Evolutionary conservation across 1,139 yeast species (phyloP).

Genomic region (Hansenula lynferdii): DNA sequence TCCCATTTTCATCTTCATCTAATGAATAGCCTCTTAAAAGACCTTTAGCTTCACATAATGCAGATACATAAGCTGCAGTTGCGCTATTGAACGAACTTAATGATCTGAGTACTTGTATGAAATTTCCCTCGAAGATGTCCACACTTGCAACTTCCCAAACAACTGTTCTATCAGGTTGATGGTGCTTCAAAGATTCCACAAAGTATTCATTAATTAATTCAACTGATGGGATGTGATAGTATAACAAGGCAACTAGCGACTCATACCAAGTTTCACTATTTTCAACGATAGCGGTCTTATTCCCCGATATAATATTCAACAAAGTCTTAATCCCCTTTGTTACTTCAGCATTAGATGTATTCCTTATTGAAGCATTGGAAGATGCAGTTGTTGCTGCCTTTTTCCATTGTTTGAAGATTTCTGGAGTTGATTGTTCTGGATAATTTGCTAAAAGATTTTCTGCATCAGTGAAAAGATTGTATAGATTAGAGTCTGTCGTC

Average conservation of each 20-base stretch:
- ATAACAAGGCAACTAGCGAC: conserved; percentile 52
- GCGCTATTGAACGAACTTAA: conserved; percentile 61
- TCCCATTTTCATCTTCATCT: conserved; percentile 18
- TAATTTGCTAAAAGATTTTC: conserved; percentile 28
- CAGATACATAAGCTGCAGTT: conserved; percentile 63
- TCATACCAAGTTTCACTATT: conserved; percentile 68
- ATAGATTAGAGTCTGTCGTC: conserved; percentile 27
- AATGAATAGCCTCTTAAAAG: conserved; percentile 38
- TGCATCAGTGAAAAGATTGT: conserved; percentile 45
- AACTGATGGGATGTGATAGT: conserved; percentile 56
- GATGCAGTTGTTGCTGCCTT: conserved; percentile 22
- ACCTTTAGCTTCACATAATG: conserved; percentile 62
- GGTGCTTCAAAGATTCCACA: conserved; percentile 26
- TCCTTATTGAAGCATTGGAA: conserved; percentile 16
- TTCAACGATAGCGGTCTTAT: conserved; percentile 43
- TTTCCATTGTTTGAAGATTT: conserved; percentile 33
- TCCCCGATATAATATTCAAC: conserved; percentile 37
- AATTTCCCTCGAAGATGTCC: conserved; percentile 54
- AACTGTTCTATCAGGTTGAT: conserved; percentile 33
- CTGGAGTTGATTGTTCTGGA: conserved; percentile 25
- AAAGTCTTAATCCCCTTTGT: conserved; percentile 12
- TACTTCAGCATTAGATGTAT: conserved; percentile 12
- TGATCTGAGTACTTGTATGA: conserved; percentile 53
- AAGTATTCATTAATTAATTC: conserved; percentile 40
- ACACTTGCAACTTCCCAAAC: conserved; percentile 61